Percentiles rank a stretch among this genome's conserved stretches.
Evolutionary conservation across 257 asterid genomes (phyloP).

Genomic region (Jacaranda copaia): DNA sequence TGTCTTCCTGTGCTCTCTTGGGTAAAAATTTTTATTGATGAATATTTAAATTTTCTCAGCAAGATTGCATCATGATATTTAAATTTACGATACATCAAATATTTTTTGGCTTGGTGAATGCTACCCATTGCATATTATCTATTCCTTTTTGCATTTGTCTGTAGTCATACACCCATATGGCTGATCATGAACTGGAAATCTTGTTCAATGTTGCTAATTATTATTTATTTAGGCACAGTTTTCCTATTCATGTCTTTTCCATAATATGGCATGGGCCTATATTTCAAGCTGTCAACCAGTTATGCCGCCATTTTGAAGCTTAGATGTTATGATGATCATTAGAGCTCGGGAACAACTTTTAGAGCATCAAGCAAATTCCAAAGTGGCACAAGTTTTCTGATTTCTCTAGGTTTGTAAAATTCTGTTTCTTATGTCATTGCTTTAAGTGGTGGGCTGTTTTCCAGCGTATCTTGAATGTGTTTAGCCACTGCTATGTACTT

Average conservation of each 20-base stretch:
- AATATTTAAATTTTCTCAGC: neutral
- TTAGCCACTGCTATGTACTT: neutral
- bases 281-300: conserved; percentile 95
- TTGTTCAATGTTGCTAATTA: neutral
- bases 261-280: conserved; percentile 14
- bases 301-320: conserved; percentile 96
- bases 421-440: conserved; percentile 1
- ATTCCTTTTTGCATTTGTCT: neutral
- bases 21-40: neutral
- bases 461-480: neutral
- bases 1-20: neutral
- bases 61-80: neutral
- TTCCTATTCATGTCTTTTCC: neutral
- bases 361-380: conserved; percentile 93
- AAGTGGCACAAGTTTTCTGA: conserved; percentile 94
- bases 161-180: neutral
- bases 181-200: neutral
- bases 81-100: neutral
- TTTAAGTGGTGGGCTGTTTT: conserved; percentile 11
- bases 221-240: neutral
- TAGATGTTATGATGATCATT: conserved; percentile 92
- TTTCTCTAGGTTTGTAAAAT: conserved; percentile 76
- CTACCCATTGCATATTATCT: neutral
- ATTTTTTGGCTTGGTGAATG: neutral
- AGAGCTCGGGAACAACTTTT: conserved; percentile 93